Percentiles rank a stretch among this genome's conserved stretches.
These are phyloP conservation scores for Kuraishia ogatae DNA, from an alignment of 805 yeast genomes.

Conservation along the genomic window DNA sequence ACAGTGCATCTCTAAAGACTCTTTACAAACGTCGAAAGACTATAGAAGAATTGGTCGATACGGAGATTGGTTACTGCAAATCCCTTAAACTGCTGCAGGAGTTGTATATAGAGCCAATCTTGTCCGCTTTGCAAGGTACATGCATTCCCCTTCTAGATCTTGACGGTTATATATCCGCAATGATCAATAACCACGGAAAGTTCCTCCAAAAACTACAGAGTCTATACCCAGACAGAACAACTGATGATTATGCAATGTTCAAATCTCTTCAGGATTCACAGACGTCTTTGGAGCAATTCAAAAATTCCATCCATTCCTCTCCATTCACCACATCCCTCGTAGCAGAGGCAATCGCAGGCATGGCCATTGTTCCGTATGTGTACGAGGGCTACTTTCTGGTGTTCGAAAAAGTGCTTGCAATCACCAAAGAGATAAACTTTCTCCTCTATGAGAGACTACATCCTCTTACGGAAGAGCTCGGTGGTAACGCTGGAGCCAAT, in stretches of 20 bases:
- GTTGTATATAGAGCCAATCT: constrained; percentile 30
- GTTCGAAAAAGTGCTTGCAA: constrained; percentile 23
- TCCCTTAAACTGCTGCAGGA: constrained; percentile 32
- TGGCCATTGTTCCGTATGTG: constrained; percentile 17
- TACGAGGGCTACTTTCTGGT: constrained; percentile 27
- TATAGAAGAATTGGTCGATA: constrained; percentile 38
- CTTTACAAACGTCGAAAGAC: constrained; percentile 15
- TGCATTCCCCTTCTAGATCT: constrained; percentile 20
- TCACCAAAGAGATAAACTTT: constrained; percentile 21
- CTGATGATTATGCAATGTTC: not conserved
- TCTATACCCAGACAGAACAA: not conserved
- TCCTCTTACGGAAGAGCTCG: constrained; percentile 29
- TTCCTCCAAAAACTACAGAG: not conserved
- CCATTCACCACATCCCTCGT: constrained; percentile 7
- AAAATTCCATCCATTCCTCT: constrained; percentile 13
- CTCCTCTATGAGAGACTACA: constrained; percentile 19
- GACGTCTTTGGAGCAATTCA: constrained; percentile 10
- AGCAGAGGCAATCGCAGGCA: constrained; percentile 9
- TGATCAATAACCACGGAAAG: constrained; percentile 22
- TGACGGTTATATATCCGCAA: constrained; percentile 17
- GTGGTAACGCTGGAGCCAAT: constrained; percentile 22
- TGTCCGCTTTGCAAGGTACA: not conserved
- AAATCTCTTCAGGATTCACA: not conserved
- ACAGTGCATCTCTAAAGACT: not conserved
- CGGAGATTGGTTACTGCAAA: constrained; percentile 39